Evolutionary conservation across 441 rosid species (phyloP), one percentile per base, ranked within the genome.

Genomic region (Melastoma candidum): DNA sequence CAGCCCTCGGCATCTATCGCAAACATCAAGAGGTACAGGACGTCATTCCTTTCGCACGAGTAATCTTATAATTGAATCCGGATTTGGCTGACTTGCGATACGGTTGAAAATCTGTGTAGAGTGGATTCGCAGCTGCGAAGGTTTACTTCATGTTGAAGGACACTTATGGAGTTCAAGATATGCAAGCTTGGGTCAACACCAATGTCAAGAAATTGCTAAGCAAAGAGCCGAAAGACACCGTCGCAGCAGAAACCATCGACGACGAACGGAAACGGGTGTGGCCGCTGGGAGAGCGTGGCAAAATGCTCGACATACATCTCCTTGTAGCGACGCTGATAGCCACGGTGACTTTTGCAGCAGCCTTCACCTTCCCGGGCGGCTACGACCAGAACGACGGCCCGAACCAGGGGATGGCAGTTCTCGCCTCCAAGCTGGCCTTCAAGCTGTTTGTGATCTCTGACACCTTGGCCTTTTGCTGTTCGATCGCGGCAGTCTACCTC

Each of bases 271-370:
- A 10, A 44, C 48, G 9, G 12, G 11, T 0, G 36, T 44, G 24
- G 26, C 26, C 39, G 29, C 26, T 22, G 49, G 29, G 24, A 1
- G 60, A 0, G 47, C 48, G 55, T 2, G 60, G 59, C 44, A 54
- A 62, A 58, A 65, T 51, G 48, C 51, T 58, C 5, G 74, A 73
- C 49, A 54, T 62, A 49, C 47, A 49, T 48, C 44, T 53, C 12
- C 53, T 67, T 45, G 60, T 54, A 49, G 60, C 60, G 0, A 49
- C 49, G 45, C 66, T 54, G 27, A 62, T 62, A 9, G 77, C 77
- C 50, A 73, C 77, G 0, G 68, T 73, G 17, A 71, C 74, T 1
- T 73, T 73, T 39, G 69, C 67, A 5, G 72, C 72, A 7, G 68
- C 68, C 56, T 57, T 71, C 61, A 48, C 61, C 2, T 4, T 60